A percentile compares a stretch with the other conserved stretches of the same genome.
These are phyloP conservation scores for Laguncularia racemosa DNA, from an alignment of 345 rosid species.

Conservation along the genomic window DNA sequence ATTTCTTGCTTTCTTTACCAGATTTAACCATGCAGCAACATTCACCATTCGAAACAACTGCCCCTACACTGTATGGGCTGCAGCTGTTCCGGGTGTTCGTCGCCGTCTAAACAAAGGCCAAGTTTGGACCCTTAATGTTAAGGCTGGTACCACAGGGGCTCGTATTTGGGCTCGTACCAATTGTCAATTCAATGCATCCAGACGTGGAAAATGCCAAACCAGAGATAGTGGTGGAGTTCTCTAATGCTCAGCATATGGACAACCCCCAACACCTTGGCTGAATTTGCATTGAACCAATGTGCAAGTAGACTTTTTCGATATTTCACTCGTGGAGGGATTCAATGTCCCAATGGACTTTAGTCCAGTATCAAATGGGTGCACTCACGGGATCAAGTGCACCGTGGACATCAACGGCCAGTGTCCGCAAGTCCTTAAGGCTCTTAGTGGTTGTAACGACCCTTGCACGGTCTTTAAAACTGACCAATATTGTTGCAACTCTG, in stretches of 20 bases:
- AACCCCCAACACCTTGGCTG: constrained; percentile 19
- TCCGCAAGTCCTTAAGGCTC: constrained; percentile 14
- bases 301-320: constrained; percentile 20
- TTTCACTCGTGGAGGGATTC: constrained; percentile 25
- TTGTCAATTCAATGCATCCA: constrained; percentile 17
- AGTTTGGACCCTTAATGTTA: constrained; percentile 14
- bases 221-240: constrained; percentile 19
- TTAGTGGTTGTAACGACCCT: constrained; percentile 24
- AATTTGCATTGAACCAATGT: constrained; percentile 17
- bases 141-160: constrained; percentile 1
- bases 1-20: background rate
- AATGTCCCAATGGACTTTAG: constrained; percentile 25
- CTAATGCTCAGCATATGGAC: constrained; percentile 10
- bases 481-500: constrained; percentile 15
- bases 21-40: constrained; percentile 11
- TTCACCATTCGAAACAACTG: constrained; percentile 19
- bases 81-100: constrained; percentile 19
- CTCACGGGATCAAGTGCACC: constrained; percentile 13
- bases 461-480: constrained; percentile 21
- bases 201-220: constrained; percentile 19
- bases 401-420: constrained; percentile 14
- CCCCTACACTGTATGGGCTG: constrained; percentile 21
- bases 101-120: constrained; percentile 12
- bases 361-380: constrained; percentile 9
- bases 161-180: constrained; percentile 21